A percentile compares a stretch with the other conserved stretches of the same genome.
phyloP scores from a whole-genome alignment of 257 asterid species.

The Oldenlandia corymbosa region DNA sequence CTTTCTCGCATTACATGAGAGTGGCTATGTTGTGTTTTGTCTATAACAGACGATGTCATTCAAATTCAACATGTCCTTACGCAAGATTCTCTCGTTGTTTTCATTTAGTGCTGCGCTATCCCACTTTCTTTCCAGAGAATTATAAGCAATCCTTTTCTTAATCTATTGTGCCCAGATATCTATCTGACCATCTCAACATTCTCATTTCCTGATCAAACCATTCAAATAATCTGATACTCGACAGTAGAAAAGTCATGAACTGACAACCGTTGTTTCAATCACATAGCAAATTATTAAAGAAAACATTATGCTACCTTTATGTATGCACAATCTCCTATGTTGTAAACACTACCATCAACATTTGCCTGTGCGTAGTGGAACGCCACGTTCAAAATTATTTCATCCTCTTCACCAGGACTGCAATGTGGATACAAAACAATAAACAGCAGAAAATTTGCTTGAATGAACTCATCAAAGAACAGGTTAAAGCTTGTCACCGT shows the following conservation, averaged over 20 bases:
- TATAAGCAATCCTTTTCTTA: too few relatives aligned
- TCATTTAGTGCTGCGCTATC: too few relatives aligned
- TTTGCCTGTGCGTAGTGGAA: slow-evolving; percentile 83
- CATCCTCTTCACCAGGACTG: slow-evolving; percentile 81
- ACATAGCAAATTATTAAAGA: neutral
- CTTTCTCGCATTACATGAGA: too few relatives aligned
- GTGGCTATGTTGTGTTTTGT: too few relatives aligned
- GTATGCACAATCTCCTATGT: slow-evolving; percentile 68
- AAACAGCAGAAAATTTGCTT: slow-evolving; percentile 10
- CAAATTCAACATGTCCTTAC: too few relatives aligned
- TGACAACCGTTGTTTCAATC: neutral
- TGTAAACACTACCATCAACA: slow-evolving; percentile 37
- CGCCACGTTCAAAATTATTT: slow-evolving; percentile 62
- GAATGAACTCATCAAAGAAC: slow-evolving; percentile 17
- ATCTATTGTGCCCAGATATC: too few relatives aligned
- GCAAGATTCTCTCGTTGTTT: too few relatives aligned
- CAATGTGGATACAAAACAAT: slow-evolving; percentile 21
- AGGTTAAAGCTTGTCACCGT: slow-evolving; percentile 33
- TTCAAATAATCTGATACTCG: neutral
- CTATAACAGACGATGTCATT: too few relatives aligned
- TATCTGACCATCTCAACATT: neutral
- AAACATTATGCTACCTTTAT: slow-evolving; percentile 51
- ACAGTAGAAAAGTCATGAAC: neutral
- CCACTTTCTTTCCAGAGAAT: too few relatives aligned
- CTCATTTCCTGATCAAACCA: neutral